Evolutionary conservation across 2,329 filamentous ascomycete species (phyloP), one percentile per base, ranked within the genome.

Genomic region (Epichloe baconii): DNA sequence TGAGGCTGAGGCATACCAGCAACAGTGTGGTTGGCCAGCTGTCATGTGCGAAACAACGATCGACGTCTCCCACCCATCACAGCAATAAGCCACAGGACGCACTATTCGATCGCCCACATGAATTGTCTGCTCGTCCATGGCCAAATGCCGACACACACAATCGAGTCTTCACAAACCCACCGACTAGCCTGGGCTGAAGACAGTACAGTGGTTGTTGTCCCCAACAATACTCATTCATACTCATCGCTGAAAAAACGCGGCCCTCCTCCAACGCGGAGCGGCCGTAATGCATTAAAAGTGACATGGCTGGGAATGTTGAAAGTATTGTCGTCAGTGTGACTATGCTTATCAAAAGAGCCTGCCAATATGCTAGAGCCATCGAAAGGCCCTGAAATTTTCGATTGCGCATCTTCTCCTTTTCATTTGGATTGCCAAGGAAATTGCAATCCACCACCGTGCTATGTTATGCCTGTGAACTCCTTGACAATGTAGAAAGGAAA

Each of bases 11-110:
- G 26, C 26, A 26, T 26, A 8, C 26, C 26, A 26, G 26, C 26
- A 26, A 26, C 26, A 26, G 26, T 26, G 26, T 26, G 26, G 26
- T 26, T 26, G 26, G 26, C 26, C 26, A 26, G 19, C 19, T 42
- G 49, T 43, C 49, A 50, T 35, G 44, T 37, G 37, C n/a, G 40
- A 38, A 37, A 47, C 49, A 46, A 35, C 26, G 44, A 36, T 51
- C 43, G 37, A 26, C 44, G 49, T 36, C 43, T 42, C 38, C 37
- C 38, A 23, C 37, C 49, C 23, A 36, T 44, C 43, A 35, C 42
- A 45, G 38, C 42, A 11, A 12, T 31, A 50, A 38, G 49, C 49
- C 43, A 51, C 44, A 43, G 35, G 14, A 34, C 21, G 26, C 34
- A 11, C 34, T 17, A 11, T 44, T 37, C 41, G 3, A 11, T 42